These are phyloP conservation scores for Mortierella sp. DNA, from an alignment of 371 early-diverging fungal genomes.

Conservation along the genomic window DNA sequence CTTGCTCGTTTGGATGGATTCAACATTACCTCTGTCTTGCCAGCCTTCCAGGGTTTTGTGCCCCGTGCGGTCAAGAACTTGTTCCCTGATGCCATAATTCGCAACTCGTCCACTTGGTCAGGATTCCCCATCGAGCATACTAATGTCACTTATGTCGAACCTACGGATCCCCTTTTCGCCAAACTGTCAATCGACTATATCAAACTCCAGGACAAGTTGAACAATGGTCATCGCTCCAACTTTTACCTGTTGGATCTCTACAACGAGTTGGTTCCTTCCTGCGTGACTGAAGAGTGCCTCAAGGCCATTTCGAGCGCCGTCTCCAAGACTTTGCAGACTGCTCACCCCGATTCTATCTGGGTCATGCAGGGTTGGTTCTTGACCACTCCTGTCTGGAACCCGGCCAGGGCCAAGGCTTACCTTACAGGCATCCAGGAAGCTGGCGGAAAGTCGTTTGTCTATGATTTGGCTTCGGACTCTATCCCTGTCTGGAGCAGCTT, in stretches of 20 bases:
- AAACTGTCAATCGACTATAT: conserved; percentile 27
- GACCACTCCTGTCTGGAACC: conserved; percentile 32
- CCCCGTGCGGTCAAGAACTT: conserved; percentile 26
- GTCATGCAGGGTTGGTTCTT: conserved; percentile 55
- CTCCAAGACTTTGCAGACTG: conserved; percentile 33
- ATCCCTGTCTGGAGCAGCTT: conserved; percentile 26
- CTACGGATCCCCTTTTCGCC: conserved; percentile 44
- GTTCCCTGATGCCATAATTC: conserved; percentile 38
- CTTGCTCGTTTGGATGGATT: conserved; percentile 30
- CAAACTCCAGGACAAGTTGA: conserved; percentile 37
- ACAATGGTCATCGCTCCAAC: conserved; percentile 32
- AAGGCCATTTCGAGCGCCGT: conserved; percentile 31
- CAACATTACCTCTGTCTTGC: conserved; percentile 38
- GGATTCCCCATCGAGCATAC: conserved; percentile 36
- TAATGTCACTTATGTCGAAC: conserved; percentile 43
- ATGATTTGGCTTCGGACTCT: conserved; percentile 44
- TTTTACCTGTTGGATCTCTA: conserved; percentile 48
- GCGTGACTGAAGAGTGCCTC: conserved; percentile 34
- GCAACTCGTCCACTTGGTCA: conserved; percentile 38
- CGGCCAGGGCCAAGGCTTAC: conserved; percentile 29
- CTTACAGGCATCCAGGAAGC: conserved; percentile 38
- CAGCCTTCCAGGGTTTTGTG: conserved; percentile 53
- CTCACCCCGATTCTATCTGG: conserved; percentile 47
- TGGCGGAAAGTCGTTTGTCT: conserved; percentile 29
- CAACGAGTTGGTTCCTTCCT: conserved; percentile 46